Evolutionary conservation across 106 monocot genomes (phyloP).

Genomic region (Dendrobium huoshanense): DNA sequence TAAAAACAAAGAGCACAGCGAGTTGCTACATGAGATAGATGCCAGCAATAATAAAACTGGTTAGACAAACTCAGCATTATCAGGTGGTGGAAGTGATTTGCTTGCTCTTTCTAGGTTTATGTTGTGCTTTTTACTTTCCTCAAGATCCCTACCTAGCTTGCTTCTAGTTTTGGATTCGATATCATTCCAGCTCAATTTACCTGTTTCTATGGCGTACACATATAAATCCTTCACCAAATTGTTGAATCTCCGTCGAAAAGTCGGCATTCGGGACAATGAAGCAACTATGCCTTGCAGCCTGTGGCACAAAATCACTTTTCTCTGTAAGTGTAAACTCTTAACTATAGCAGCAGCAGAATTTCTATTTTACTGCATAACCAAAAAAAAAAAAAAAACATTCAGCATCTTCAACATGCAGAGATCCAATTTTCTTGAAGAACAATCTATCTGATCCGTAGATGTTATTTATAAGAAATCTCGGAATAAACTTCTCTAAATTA

Average conservation of each 20-base stretch:
- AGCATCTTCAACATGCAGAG: too few species aligned
- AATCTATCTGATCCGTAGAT: too few species aligned
- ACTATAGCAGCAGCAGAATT: too few species aligned
- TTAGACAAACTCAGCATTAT: background rate
- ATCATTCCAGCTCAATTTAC: constrained; percentile 6
- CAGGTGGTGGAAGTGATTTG: background rate
- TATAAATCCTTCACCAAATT: constrained; percentile 45
- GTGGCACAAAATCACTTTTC: too few species aligned
- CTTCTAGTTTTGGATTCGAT: background rate
- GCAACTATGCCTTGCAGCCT: constrained; percentile 22
- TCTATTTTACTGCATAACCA: background rate
- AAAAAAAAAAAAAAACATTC: background rate
- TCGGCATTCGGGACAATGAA: constrained; percentile 40
- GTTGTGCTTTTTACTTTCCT: background rate
- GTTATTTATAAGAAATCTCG: too few species aligned
- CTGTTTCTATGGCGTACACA: constrained; percentile 24
- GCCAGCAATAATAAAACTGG: background rate
- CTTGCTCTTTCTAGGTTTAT: background rate
- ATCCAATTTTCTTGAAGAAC: too few species aligned
- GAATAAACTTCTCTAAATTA: too few species aligned
- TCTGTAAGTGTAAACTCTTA: background rate
- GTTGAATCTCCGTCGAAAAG: constrained; percentile 39
- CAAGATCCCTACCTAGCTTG: background rate
- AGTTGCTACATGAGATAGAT: background rate
- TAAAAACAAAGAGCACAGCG: background rate